Conservation (phyloP, 1,139 yeast genomes). For the Entelexis sorbosivorans region DNA sequence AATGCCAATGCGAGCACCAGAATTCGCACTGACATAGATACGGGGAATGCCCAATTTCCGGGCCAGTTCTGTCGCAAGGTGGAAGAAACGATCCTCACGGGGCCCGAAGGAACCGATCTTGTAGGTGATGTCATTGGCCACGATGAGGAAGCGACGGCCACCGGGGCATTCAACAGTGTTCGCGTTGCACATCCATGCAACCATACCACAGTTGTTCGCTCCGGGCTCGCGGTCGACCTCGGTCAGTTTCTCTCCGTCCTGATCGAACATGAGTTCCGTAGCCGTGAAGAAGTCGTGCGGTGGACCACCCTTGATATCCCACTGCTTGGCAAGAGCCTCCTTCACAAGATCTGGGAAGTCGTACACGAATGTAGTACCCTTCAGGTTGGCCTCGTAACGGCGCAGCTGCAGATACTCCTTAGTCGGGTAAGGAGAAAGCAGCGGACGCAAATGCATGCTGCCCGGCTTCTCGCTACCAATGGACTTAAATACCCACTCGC, state of each 20-base stretch:
- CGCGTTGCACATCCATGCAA: slow-evolving; percentile 81
- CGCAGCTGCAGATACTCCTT: slow-evolving; percentile 97
- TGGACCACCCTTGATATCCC: slow-evolving; percentile 40
- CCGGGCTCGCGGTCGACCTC: slow-evolving; percentile 95
- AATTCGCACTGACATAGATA: slow-evolving; percentile 89
- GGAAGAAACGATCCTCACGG: slow-evolving; percentile 83
- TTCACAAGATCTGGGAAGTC: slow-evolving; percentile 98
- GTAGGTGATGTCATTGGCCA: slow-evolving; percentile 93
- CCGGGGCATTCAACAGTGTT: slow-evolving; percentile 96
- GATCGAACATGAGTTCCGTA: slow-evolving; percentile 71
- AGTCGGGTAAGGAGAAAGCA: slow-evolving; percentile 91
- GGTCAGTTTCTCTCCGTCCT: slow-evolving; percentile 56
- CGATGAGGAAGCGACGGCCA: slow-evolving; percentile 84
- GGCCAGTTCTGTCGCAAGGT: slow-evolving; percentile 85
- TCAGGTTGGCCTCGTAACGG: slow-evolving; percentile 93
- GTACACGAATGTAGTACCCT: slow-evolving; percentile 96
- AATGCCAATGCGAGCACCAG: slow-evolving; percentile 97
- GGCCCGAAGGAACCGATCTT: slow-evolving; percentile 99
- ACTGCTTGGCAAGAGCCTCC: slow-evolving; percentile 74
- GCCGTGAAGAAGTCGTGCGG: slow-evolving; percentile 73
- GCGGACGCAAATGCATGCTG: slow-evolving; percentile 91
- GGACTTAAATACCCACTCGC: slow-evolving; percentile 95
- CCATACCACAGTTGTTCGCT: slow-evolving; percentile 92
- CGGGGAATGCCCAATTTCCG: slow-evolving; percentile 87
- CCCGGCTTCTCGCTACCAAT: slow-evolving; percentile 65